phyloP scores from a whole-genome alignment of 192 early-diverging fungal species.

The Coemansia furcata region DNA sequence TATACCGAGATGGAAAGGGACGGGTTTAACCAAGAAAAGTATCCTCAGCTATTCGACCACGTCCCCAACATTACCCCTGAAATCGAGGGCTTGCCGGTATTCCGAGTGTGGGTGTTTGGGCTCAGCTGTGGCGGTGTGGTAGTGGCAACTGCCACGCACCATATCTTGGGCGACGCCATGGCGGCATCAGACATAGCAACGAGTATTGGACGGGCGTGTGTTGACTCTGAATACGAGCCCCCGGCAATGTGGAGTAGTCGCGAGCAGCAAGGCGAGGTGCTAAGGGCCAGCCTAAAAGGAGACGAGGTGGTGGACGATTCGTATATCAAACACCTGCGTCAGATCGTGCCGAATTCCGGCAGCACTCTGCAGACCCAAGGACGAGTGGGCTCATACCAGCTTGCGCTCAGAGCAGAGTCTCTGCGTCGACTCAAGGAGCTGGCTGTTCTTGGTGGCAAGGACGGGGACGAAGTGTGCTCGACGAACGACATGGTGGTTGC shows the following conservation, averaged over 20 bases:
- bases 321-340: not conserved
- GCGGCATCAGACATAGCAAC: constrained; percentile 4
- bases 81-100: constrained; percentile 10
- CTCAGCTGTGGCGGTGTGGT: constrained; percentile 9
- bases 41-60: constrained; percentile 9
- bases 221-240: not conserved
- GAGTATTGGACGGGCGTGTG: not conserved
- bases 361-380: not conserved
- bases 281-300: not conserved
- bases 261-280: not conserved
- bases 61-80: not conserved
- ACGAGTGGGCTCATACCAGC: not conserved
- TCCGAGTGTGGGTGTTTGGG: constrained; percentile 4
- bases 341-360: not conserved
- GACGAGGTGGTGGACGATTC: not conserved
- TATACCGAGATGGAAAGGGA: not conserved
- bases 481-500: constrained; percentile 25
- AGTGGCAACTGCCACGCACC: constrained; percentile 15
- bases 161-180: constrained; percentile 12
- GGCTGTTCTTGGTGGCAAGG: not conserved
- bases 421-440: not conserved
- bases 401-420: not conserved
- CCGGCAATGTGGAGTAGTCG: not conserved
- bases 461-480: not conserved
- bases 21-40: constrained; percentile 22